Base-by-base conservation (phyloP, 768 basidiomycete species). In the Podaxis sp. region DNA sequence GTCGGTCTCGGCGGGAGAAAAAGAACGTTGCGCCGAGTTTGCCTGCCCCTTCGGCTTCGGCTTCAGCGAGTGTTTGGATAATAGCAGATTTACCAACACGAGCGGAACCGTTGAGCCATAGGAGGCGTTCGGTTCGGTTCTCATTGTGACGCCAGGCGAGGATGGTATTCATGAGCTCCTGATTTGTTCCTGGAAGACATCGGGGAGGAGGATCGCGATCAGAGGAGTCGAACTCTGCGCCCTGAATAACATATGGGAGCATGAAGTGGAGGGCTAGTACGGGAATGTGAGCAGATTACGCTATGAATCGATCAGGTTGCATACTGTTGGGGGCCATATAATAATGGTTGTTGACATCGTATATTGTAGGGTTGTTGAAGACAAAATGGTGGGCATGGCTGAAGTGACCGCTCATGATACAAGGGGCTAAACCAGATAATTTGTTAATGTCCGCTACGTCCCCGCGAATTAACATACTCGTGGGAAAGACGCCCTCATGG, bases 51-150 rank as follows among this genome's bases (percentile, higher is more conserved):
- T 42, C 28, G 28, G 28, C 58, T 17, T 44, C 28, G 1, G 33
- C n/a, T 44, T 75, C 68, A 13, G 74, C 70, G 1, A 76, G 64
- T 0, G 74, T 73, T 49, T 76, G 76, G 12, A 68, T 68, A 5
- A 78, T 60, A 1, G 72, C 69, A 0, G 73, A 65, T 52, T 73
- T 74, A 0, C 73, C 73, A 0, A 68, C 62, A 0, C 74, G 70
- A 15, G 70, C 72, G 1, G 71, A 65, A 0, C 73, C 72, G 30
- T 63, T 52, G 0, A 73, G 59, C 70, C 69, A 71, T 11, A 69
- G 39, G n/a, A 68, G 28, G 3, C 44, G 58, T 12, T 57, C 38
- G 9, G 57, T 30, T 33, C 52, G 30, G 19, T 49, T 42, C 8
- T 11, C 28, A 36, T 59, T 42, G n/a, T 58, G 22, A n/a, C 63